Percentiles rank a stretch among this genome's conserved stretches.
Evolutionary conservation across 371 early-diverging fungal genomes (phyloP).

Genomic region (Choanephora cucurbitarum): DNA sequence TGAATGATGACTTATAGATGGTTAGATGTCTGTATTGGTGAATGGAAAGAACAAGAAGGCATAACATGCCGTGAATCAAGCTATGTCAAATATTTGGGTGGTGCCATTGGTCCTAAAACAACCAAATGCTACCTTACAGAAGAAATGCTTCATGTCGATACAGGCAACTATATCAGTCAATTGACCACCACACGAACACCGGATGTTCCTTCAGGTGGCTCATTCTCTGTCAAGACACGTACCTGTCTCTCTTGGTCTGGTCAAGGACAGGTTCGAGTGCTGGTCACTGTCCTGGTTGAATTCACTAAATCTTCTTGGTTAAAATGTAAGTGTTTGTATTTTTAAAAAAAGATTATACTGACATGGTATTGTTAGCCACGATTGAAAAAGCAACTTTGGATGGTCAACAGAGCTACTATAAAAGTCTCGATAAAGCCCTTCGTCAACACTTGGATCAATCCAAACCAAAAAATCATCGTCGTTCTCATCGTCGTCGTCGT

Average conservation of each 20-base stretch:
- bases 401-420: constrained; percentile 62
- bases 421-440: constrained; percentile 44
- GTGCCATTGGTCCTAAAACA: constrained; percentile 65
- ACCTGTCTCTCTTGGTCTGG: constrained; percentile 82
- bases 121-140: constrained; percentile 68
- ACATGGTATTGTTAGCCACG: constrained; percentile 9
- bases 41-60: constrained; percentile 27
- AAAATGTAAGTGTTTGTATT: constrained; percentile 50
- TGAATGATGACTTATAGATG: no score
- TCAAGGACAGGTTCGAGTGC: constrained; percentile 55
- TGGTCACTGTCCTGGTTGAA: constrained; percentile 69
- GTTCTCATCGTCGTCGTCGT: no score
- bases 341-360: neutral
- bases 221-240: constrained; percentile 73
- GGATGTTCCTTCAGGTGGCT: constrained; percentile 80
- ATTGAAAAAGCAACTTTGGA: constrained; percentile 42
- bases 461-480: constrained; percentile 6
- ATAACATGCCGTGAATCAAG: constrained; percentile 26
- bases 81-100: constrained; percentile 40
- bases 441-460: constrained; percentile 5
- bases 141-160: constrained; percentile 56
- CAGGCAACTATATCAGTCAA: constrained; percentile 54
- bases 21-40: constrained; percentile 36
- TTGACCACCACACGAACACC: constrained; percentile 75
- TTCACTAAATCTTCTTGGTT: constrained; percentile 76